Conservation (phyloP, 805 yeast species). For the Saccharomyces paradoxus region DNA sequence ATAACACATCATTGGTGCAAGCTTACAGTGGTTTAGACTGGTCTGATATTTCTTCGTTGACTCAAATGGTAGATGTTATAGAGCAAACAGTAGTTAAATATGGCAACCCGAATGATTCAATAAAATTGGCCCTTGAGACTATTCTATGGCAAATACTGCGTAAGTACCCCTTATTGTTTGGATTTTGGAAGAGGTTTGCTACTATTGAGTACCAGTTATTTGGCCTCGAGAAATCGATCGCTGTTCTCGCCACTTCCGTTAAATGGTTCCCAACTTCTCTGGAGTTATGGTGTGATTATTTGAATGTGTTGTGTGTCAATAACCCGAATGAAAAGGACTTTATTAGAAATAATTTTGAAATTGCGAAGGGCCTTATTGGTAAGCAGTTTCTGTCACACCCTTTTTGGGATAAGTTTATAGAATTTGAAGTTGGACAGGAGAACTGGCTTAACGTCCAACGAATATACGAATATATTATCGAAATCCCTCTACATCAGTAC, state of each 20-base stretch:
- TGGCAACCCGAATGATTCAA: slow-evolving; percentile 26
- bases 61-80: slow-evolving; percentile 30
- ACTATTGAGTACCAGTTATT: slow-evolving; percentile 47
- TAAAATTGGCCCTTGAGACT: slow-evolving; percentile 24
- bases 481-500: slow-evolving; percentile 77
- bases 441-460: slow-evolving; percentile 33
- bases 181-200: slow-evolving; percentile 57
- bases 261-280: slow-evolving; percentile 47
- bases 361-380: slow-evolving; percentile 50
- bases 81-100: slow-evolving; percentile 30
- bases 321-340: slow-evolving; percentile 25
- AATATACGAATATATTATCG: slow-evolving; percentile 39
- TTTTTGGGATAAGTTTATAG: slow-evolving; percentile 74
- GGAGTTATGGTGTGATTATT: slow-evolving; percentile 63
- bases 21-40: slow-evolving; percentile 19
- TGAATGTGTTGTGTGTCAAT: slow-evolving; percentile 43
- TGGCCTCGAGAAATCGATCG: slow-evolving; percentile 46
- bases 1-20: slow-evolving; percentile 19
- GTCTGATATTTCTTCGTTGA: slow-evolving; percentile 36
- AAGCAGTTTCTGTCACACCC: slow-evolving; percentile 66
- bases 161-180: slow-evolving; percentile 50
- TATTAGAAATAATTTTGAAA: slow-evolving; percentile 38
- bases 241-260: slow-evolving; percentile 37
- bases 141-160: slow-evolving; percentile 39
- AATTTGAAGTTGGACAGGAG: slow-evolving; percentile 42